Evolutionary conservation across 768 basidiomycete species (phyloP).

Genomic region (Daedaleopsis sinensis): DNA sequence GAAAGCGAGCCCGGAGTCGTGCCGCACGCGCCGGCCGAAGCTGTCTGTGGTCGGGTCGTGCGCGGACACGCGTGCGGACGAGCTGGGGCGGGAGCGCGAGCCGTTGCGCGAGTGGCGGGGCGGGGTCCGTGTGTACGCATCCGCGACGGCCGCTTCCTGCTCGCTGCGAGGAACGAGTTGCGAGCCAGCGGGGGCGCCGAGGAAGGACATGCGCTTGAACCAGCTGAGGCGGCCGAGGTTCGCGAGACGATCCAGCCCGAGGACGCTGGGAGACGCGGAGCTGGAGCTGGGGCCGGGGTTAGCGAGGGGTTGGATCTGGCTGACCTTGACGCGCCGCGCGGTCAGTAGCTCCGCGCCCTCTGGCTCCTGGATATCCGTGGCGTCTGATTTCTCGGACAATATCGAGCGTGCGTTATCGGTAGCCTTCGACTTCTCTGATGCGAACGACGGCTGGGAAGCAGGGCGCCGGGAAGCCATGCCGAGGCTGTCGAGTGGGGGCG

Average conservation of each 20-base stretch:
- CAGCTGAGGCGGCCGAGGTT: slow-evolving; percentile 58
- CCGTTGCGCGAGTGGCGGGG: slow-evolving; percentile 29
- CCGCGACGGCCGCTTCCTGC: slow-evolving; percentile 9
- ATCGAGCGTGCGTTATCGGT: slow-evolving; percentile 25
- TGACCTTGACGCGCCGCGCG: slow-evolving; percentile 48
- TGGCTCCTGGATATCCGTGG: slow-evolving; percentile 42
- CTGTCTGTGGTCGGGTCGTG: slow-evolving; percentile 7
- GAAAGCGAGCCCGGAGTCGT: slow-evolving; percentile 22
- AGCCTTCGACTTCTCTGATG: slow-evolving; percentile 16
- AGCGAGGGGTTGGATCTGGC: slow-evolving; percentile 29
- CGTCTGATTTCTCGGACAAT: slow-evolving; percentile 32
- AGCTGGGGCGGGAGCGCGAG: slow-evolving; percentile 23
- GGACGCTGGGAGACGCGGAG: slow-evolving; percentile 18
- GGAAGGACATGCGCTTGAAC: slow-evolving; percentile 48
- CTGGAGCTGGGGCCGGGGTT: slow-evolving; percentile 23
- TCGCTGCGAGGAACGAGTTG: slow-evolving; percentile 3
- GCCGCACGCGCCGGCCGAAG: slow-evolving; percentile 7
- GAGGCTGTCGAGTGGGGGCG: slow-evolving; percentile 37
- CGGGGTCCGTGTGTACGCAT: slow-evolving; percentile 31
- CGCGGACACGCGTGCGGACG: slow-evolving; percentile 16
- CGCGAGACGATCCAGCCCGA: slow-evolving; percentile 51
- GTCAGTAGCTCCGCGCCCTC: slow-evolving; percentile 51
- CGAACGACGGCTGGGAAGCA: slow-evolving; percentile 11
- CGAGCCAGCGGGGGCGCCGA: slow-evolving; percentile 14
- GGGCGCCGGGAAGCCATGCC: slow-evolving; percentile 19